Base-by-base conservation (phyloP, 176 grass and related monocot genomes). In the Triticum timopheevii region DNA sequence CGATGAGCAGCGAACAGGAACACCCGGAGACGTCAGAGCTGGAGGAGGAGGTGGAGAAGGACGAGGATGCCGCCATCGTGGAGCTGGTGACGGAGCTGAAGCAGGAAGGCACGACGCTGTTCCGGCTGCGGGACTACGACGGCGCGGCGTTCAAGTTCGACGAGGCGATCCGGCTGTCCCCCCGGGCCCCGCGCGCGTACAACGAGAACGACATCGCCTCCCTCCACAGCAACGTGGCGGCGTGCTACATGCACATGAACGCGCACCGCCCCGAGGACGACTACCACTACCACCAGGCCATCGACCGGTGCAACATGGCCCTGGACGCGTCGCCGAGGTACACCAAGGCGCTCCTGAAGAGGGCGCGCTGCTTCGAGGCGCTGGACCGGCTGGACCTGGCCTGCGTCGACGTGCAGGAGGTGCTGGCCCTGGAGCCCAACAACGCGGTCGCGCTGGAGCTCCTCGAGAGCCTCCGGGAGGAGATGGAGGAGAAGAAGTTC, bases 261-360 rank as follows among this genome's bases (percentile, higher is more conserved):
- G 31, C 47, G 47, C 4, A 77, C 45, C 4, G 49, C 4, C 73
- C 73, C 45, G 73, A 76, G 45, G 74, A 77, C 47, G 74, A 77
- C 27, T 50, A 77, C 74, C 74, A 56, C 47, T 56, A 77, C 47
- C 74, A 77, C 47, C 74, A 77, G 74, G 74, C 74, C 27, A 77
- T 77, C 47, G 74, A 77, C 74, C 74, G 74, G 82, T 98, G 95
- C 73, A 95, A 95, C 92, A 25, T 90, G 70, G 95, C 93, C 15
- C 93, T 98, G 13, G 85, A 93, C 65, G 19, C 84, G 12, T 92
- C 80, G 15, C 93, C 95, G 40, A 90, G 86, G 86, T 96, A 98
- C 88, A 91, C 73, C 89, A 96, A 98, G 82, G 96, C 96, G 82
- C 86, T 98, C 35, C 84, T 98, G 74, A 98, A 96, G 84, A 59